Percentiles rank a stretch among this genome's conserved stretches.
Evolutionary conservation across 2,329 filamentous ascomycete genomes (phyloP).

Genomic region (Clathrospora elynae): DNA sequence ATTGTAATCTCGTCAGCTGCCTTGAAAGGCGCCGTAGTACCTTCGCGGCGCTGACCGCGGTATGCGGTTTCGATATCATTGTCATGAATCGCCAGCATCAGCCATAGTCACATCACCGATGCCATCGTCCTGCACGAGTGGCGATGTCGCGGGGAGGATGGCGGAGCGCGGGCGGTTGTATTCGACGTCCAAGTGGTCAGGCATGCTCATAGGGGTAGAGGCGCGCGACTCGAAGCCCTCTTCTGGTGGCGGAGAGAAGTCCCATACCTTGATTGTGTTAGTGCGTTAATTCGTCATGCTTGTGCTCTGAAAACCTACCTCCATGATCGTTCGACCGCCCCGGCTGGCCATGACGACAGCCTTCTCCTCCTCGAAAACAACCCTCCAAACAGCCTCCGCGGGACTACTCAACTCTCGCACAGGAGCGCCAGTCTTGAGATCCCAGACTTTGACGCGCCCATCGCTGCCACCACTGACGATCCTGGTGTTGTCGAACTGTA

Average conservation of each 20-base stretch:
- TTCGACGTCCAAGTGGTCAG: constrained; percentile 45
- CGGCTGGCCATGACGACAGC: constrained; percentile 93
- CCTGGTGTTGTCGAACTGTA: constrained; percentile 94
- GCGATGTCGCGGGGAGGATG: constrained; percentile 31
- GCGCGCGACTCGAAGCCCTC: constrained; percentile 47
- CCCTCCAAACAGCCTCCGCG: constrained; percentile 94
- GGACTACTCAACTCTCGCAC: constrained; percentile 90
- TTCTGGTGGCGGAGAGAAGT: constrained; percentile 80
- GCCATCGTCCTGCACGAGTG: constrained; percentile 29
- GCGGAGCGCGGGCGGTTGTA: constrained; percentile 42
- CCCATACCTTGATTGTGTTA: constrained; percentile 76
- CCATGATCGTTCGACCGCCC: constrained; percentile 89
- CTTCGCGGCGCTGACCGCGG: constrained; percentile 5
- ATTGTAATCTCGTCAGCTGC: too few relatives aligned
- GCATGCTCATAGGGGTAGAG: constrained; percentile 51
- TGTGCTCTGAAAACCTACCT: constrained; percentile 64
- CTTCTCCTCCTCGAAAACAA: constrained; percentile 98
- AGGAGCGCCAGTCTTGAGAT: constrained; percentile 85
- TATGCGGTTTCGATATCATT: not conserved
- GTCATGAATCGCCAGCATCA: constrained; percentile 29
- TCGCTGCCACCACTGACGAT: constrained; percentile 97
- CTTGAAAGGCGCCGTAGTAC: too few relatives aligned
- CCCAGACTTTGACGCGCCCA: constrained; percentile 98
- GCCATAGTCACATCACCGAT: constrained; percentile 41
- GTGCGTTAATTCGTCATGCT: constrained; percentile 7